A percentile compares a stretch with the other conserved stretches of the same genome.
Evolutionary conservation across 2,329 filamentous ascomycete genomes (phyloP).

Genomic region (Fonsecaea monophora): DNA sequence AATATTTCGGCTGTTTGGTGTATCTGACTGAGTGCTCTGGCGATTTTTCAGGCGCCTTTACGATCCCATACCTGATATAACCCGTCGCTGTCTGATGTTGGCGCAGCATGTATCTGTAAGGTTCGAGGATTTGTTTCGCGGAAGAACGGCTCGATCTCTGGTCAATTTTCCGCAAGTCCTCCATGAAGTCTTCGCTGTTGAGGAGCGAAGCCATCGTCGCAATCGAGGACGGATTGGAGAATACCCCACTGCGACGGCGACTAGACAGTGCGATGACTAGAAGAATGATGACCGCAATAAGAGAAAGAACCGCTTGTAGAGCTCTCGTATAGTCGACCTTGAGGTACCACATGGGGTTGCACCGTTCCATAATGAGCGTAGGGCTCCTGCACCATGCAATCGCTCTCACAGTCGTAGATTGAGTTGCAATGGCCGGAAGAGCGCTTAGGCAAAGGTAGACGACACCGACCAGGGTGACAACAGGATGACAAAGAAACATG

Average conservation of each 20-base stretch:
- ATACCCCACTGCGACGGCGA: constrained; percentile 25
- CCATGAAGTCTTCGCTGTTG: constrained; percentile 14
- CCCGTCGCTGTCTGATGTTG: constrained; percentile 16
- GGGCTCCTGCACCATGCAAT: constrained; percentile 17
- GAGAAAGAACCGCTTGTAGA: constrained; percentile 20
- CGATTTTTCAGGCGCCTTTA: constrained; percentile 3
- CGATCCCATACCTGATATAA: constrained; percentile 24
- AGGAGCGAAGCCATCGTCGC: constrained; percentile 32
- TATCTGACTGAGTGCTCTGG: background rate
- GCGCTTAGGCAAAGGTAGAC: constrained; percentile 19
- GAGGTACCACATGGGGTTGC: constrained; percentile 31
- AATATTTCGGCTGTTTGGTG: constrained; percentile 10
- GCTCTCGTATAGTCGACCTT: constrained; percentile 17
- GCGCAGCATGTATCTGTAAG: constrained; percentile 20
- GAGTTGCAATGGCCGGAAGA: constrained; percentile 21
- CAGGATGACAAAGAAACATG: constrained; percentile 24
- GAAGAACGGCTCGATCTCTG: constrained; percentile 14
- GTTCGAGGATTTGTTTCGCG: constrained; percentile 1
- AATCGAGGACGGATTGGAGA: constrained; percentile 28
- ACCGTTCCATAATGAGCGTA: constrained; percentile 9
- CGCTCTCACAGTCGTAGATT: constrained; percentile 27
- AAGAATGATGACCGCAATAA: constrained; percentile 23
- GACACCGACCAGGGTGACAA: constrained; percentile 21
- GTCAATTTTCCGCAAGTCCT: constrained; percentile 1
- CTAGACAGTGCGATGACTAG: constrained; percentile 22